Evolutionary conservation across 306 rosid genomes (phyloP), one percentile per base, ranked within the genome.

Genomic region (Rubus parviflorus): DNA sequence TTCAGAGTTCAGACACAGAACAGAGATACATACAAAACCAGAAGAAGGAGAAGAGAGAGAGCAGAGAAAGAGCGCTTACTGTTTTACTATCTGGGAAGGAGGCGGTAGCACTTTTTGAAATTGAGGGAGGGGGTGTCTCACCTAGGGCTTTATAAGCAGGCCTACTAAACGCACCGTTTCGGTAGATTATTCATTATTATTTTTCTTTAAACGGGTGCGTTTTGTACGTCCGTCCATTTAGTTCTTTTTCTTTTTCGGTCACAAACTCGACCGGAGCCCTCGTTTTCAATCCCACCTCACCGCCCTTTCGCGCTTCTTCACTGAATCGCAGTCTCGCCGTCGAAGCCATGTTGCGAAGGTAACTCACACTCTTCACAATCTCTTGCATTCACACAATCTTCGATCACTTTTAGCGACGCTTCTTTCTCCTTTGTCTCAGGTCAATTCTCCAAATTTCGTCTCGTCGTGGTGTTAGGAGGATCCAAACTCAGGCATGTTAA

Each of bases 361-460:
- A 35, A 35, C 23, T 64, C 70, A 16, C 45, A 40, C 70, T 30
- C 68, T 14, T 58, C 16, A 53, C 65, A 23, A 4, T 22, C 6
- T 19, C 7, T 15, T 1, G 23, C 15, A 58, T 23, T 47, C 43
- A 22, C 43, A 19, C 14, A 20, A 14, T 25, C 43, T 9, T 16
- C 53, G 16, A 40, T 56, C 53, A 46, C 52, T 4, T 0, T 41
- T 30, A 42, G 5, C 35, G 15, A 25, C 61, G 1, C 10, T 47
- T 15, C 40, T n/a, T 1, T 35, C 42, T 17, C 23, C 16, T 51
- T 14, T 77, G 37, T 64, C 82, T 82, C 86, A 93, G 99, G 87
- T 90, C 96, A 53, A 68, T 95, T 81, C 67, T 90, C 82, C 77
- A 86, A 88, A 66, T 90, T 68, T 88, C 96, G 25, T 88, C 88